Conservation (phyloP, 768 basidiomycete genomes). For the Kockovaella imperatae region DNA sequence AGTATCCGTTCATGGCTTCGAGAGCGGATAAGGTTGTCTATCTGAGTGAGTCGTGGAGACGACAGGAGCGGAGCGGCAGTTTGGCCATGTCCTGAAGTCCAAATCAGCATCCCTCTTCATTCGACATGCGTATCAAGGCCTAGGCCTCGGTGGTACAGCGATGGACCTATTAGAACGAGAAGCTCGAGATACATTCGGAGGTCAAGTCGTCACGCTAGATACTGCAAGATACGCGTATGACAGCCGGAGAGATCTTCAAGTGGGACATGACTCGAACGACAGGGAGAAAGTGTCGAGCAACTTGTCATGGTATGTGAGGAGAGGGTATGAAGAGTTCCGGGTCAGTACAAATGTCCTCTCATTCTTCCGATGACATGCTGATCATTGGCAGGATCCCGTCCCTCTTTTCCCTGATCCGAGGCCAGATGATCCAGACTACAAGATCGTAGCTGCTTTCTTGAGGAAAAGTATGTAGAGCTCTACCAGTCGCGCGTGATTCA, state of each 20-base stretch:
- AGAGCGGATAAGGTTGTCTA: constrained; percentile 5
- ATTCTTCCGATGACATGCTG: neutral
- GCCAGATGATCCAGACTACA: neutral
- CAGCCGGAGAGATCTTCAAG: neutral
- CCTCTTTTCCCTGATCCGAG: neutral
- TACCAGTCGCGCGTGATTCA: too few relatives aligned
- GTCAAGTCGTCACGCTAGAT: constrained; percentile 21
- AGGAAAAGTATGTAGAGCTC: too few relatives aligned
- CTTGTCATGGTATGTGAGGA: constrained; percentile 15
- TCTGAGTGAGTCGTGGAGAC: constrained; percentile 26
- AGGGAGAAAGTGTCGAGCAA: constrained; percentile 1
- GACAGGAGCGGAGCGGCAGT: too few relatives aligned
- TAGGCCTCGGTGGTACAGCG: constrained; percentile 10
- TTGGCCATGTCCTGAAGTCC: too few relatives aligned
- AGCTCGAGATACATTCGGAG: constrained; percentile 12
- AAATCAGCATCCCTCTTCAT: constrained; percentile 34
- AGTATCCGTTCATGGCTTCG: constrained; percentile 16
- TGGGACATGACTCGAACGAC: neutral
- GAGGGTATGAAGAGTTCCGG: constrained; percentile 16
- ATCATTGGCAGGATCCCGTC: neutral
- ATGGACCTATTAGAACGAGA: constrained; percentile 20
- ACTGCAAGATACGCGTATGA: constrained; percentile 20
- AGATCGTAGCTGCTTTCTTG: too few relatives aligned
- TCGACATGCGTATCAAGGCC: constrained; percentile 11
- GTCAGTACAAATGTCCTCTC: constrained; percentile 8